Percentiles rank a stretch among this genome's conserved stretches.
Evolutionary conservation across 2,329 filamentous ascomycete genomes (phyloP).

Genomic region (Ophiostoma triangulosporum): DNA sequence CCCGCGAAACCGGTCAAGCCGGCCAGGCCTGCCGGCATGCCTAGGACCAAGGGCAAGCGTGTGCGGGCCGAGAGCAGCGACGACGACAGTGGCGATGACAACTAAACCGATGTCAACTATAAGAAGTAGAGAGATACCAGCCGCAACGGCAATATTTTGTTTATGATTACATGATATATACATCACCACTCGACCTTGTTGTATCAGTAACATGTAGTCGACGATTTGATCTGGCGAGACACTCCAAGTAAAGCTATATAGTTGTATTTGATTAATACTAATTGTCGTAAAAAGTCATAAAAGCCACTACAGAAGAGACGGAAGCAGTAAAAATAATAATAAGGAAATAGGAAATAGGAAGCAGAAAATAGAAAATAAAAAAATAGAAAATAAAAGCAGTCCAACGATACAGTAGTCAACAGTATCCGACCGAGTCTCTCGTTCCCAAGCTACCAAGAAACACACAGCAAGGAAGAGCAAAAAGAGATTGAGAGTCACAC

Average conservation of each 20-base stretch:
- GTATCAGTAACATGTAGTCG: too few species aligned
- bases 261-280: background rate
- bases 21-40: constrained; percentile 15
- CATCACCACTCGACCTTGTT: background rate
- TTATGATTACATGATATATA: background rate
- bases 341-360: background rate
- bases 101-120: background rate
- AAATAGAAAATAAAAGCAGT: background rate
- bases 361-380: background rate
- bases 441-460: too few species aligned
- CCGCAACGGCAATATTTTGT: background rate
- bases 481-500: background rate
- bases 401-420: too few species aligned
- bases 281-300: background rate
- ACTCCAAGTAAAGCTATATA: too few species aligned
- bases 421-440: too few species aligned
- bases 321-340: background rate
- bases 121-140: constrained; percentile 6
- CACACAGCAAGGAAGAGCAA: background rate
- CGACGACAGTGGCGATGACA: constrained; percentile 7
- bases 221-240: too few species aligned
- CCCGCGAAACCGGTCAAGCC: constrained; percentile 2
- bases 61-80: constrained; percentile 4
- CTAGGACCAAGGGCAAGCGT: constrained; percentile 12
- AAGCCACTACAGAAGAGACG: background rate